These are phyloP conservation scores for Phalaenopsis hybrid DNA, from an alignment of 116 monocot genomes.

Conservation along the genomic window DNA sequence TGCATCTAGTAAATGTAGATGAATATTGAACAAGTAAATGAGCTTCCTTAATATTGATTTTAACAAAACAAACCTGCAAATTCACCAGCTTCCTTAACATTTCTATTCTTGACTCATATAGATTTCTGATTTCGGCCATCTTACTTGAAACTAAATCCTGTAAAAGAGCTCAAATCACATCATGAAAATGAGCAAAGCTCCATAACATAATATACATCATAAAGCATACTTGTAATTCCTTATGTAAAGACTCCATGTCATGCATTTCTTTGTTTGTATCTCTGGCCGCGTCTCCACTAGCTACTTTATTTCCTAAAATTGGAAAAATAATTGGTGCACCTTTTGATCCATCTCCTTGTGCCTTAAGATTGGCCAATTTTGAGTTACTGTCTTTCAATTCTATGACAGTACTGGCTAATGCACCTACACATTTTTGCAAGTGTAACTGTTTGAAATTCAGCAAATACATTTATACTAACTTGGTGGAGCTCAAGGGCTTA, in stretches of 20 bases:
- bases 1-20: not conserved
- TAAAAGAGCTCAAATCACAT: slow-evolving; percentile 15
- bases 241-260: slow-evolving; percentile 59
- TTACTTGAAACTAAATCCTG: slow-evolving; percentile 68
- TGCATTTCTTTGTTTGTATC: slow-evolving; percentile 77
- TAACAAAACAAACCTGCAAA: slow-evolving; percentile 48
- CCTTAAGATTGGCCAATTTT: slow-evolving; percentile 52
- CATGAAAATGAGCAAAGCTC: not conserved
- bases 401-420: slow-evolving; percentile 43
- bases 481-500: not conserved
- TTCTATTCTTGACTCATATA: slow-evolving; percentile 67
- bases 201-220: not conserved
- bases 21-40: not conserved
- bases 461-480: not conserved
- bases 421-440: slow-evolving; percentile 49
- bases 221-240: slow-evolving; percentile 46
- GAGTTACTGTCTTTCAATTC: slow-evolving; percentile 73
- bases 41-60: not conserved
- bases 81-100: slow-evolving; percentile 53
- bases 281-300: slow-evolving; percentile 36
- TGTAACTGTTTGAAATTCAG: not conserved
- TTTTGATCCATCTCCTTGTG: slow-evolving; percentile 50
- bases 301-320: slow-evolving; percentile 52
- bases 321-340: slow-evolving; percentile 57
- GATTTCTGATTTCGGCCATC: slow-evolving; percentile 49